These are phyloP conservation scores for Boletus mariae DNA, from an alignment of 1,284 basidiomycete genomes.

Conservation along the genomic window DNA sequence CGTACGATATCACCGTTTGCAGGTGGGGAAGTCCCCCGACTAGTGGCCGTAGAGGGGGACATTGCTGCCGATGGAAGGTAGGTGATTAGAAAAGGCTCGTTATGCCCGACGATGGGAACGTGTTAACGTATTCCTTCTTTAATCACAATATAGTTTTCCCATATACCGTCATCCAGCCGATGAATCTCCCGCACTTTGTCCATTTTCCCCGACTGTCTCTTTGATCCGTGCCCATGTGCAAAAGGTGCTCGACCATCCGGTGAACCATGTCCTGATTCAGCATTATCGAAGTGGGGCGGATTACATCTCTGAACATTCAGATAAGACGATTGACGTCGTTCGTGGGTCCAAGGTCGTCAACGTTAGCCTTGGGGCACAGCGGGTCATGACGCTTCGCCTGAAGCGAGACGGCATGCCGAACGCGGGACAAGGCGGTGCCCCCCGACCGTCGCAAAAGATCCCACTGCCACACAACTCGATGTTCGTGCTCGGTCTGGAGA, in stretches of 20 bases:
- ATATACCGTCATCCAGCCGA: conserved; percentile 78
- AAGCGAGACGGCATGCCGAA: conserved; percentile 47
- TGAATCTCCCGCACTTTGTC: conserved; percentile 59
- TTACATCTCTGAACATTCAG: conserved; percentile 78
- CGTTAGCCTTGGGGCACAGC: conserved; percentile 70
- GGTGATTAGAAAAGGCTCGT: conserved; percentile 7
- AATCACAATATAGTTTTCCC: conserved; percentile 49
- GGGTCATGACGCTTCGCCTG: conserved; percentile 62
- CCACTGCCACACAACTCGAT: conserved; percentile 74
- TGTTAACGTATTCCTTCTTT: conserved; percentile 4
- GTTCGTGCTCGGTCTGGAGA: conserved; percentile 69
- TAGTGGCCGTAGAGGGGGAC: conserved; percentile 69
- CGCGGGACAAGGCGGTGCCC: conserved; percentile 21
- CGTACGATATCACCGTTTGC: conserved; percentile 7
- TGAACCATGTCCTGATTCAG: conserved; percentile 78
- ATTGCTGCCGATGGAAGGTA: conserved; percentile 61
- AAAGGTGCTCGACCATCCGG: conserved; percentile 49
- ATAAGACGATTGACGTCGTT: conserved; percentile 76
- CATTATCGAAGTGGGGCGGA: conserved; percentile 70
- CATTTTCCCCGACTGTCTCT: conserved; percentile 64
- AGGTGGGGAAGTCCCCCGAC: conserved; percentile 74
- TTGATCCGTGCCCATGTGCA: conserved; percentile 61
- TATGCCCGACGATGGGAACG: conserved; percentile 2
- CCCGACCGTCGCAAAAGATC: conserved; percentile 53
- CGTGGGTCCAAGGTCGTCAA: conserved; percentile 69